Percentiles rank a stretch among this genome's conserved stretches.
Evolutionary conservation across 345 rosid species (phyloP).

Genomic region (Barbarea vulgaris): DNA sequence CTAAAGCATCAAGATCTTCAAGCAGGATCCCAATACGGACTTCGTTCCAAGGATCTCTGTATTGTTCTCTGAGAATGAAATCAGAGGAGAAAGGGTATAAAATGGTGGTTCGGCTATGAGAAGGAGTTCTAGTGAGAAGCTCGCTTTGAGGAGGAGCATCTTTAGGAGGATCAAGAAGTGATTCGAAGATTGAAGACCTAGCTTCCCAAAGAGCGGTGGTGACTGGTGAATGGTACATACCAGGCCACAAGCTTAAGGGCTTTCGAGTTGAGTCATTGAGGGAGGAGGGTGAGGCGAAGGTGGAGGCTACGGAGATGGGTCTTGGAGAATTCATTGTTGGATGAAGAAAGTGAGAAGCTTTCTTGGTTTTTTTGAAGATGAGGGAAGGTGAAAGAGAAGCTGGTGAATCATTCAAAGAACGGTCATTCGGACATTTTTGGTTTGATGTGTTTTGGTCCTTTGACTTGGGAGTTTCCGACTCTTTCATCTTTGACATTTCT

Average conservation of each 20-base stretch:
- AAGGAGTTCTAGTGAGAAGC: conserved; percentile 59
- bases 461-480: conserved; percentile 17
- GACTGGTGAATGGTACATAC: conserved; percentile 86
- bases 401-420: conserved; percentile 34
- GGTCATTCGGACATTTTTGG: neutral
- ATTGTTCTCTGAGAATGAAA: conserved; percentile 72
- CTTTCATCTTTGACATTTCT: neutral
- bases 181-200: conserved; percentile 70
- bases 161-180: conserved; percentile 71
- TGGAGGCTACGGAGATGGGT: conserved; percentile 65
- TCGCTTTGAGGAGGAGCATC: conserved; percentile 88
- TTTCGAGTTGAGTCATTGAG: conserved; percentile 46
- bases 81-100: conserved; percentile 70
- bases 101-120: conserved; percentile 70
- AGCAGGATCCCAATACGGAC: conserved; percentile 84
- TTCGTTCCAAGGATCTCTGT: conserved; percentile 92
- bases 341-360: conserved; percentile 15
- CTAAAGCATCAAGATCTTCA: conserved; percentile 91
- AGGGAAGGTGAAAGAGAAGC: conserved; percentile 12
- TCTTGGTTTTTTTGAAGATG: neutral
- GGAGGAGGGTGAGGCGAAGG: conserved; percentile 55
- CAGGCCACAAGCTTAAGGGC: conserved; percentile 85
- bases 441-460: conserved; percentile 5
- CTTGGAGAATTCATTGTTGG: conserved; percentile 39
- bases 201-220: conserved; percentile 85